phyloP scores from a whole-genome alignment of 2,329 filamentous ascomycete species.

The Ceratocystis variospora region DNA sequence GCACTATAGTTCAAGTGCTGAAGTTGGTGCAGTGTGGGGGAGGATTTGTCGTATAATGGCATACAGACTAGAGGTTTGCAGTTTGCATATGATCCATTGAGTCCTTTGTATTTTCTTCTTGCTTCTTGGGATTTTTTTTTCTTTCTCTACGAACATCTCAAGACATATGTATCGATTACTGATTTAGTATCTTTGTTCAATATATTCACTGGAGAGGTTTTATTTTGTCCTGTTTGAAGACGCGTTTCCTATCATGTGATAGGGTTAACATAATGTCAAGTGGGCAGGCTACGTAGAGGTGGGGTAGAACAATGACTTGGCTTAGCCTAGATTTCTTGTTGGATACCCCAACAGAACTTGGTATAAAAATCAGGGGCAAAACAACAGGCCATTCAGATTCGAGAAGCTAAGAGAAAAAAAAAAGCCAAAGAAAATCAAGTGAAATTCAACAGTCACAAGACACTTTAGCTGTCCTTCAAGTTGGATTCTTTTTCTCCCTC shows the following conservation, averaged over 20 bases:
- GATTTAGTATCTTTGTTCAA: slow-evolving; percentile 4
- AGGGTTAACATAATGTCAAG: not conserved
- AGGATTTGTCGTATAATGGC: not conserved
- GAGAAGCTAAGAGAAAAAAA: not conserved
- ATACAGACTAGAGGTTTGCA: slow-evolving; percentile 23
- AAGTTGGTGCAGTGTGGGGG: slow-evolving; percentile 5
- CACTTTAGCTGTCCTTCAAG: not conserved
- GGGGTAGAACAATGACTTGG: not conserved
- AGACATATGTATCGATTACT: not conserved
- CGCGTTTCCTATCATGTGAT: not conserved
- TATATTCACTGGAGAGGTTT: not conserved
- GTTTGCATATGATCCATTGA: slow-evolving; percentile 20
- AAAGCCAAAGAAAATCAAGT: not conserved
- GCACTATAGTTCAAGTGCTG: slow-evolving; percentile 14
- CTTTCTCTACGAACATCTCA: not conserved
- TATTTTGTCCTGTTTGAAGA: not conserved
- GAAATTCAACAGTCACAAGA: not conserved
- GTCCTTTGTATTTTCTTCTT: slow-evolving; percentile 3
- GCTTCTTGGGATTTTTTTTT: slow-evolving; percentile 7
- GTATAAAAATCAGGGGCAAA: not conserved
- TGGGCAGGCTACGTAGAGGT: not conserved
- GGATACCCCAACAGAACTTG: not conserved
- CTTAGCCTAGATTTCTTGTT: not conserved
- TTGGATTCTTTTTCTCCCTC: not conserved
- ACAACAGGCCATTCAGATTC: not conserved